Evolutionary conservation across 305 asterid species (phyloP).

Genomic region (Lippia alba): DNA sequence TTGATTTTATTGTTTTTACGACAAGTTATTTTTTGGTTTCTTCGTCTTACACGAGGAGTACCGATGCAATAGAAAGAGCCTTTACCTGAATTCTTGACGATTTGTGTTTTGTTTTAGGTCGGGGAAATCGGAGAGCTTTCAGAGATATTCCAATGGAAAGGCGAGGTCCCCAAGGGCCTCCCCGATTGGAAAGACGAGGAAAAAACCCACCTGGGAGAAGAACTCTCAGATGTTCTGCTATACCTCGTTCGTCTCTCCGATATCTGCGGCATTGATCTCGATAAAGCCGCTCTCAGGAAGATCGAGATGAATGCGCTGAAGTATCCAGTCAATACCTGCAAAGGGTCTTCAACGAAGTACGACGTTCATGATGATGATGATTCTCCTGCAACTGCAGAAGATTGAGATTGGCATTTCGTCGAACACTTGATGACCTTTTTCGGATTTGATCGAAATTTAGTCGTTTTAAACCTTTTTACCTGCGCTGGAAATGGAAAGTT

Average conservation of each 20-base stretch:
- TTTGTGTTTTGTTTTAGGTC: conserved; percentile 41
- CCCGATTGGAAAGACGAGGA: conserved; percentile 82
- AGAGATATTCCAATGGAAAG: conserved; percentile 89
- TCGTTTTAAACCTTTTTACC: background rate
- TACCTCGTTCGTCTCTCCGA: conserved; percentile 76
- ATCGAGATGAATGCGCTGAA: conserved; percentile 68
- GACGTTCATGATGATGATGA: background rate
- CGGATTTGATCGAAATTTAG: background rate
- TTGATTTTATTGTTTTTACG: too few species aligned
- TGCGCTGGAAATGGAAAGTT: conserved; percentile 15
- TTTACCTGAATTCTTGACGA: background rate
- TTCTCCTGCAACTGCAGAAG: background rate
- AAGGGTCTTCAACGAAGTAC: conserved; percentile 23
- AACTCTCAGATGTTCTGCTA: conserved; percentile 77
- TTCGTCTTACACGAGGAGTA: too few species aligned
- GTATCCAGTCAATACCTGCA: conserved; percentile 53
- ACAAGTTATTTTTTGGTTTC: too few species aligned
- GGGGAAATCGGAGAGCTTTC: conserved; percentile 87
- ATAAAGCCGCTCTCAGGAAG: conserved; percentile 77
- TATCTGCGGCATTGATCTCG: conserved; percentile 75
- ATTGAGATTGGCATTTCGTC: conserved; percentile 7
- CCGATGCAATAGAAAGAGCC: too few species aligned
- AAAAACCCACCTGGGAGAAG: conserved; percentile 72
- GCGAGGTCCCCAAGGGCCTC: conserved; percentile 76
- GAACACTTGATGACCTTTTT: background rate